Evolutionary conservation across 1,139 yeast genomes (phyloP).

Genomic region (Spathaspora sp.): DNA sequence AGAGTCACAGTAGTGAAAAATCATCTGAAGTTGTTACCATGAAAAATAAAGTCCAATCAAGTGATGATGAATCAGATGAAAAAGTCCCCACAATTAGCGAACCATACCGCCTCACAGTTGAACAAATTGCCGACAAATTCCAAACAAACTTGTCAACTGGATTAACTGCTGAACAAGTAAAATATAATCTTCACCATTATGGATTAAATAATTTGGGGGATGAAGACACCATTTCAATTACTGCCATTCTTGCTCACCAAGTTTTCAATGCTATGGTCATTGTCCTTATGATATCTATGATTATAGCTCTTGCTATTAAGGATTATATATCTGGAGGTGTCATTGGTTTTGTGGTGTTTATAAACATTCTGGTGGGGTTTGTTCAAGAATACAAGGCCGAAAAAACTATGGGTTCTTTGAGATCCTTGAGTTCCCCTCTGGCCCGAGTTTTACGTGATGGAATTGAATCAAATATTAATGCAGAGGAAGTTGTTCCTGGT

Average conservation of each 20-base stretch:
- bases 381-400: constrained; percentile 74
- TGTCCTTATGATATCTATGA: constrained; percentile 71
- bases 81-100: constrained; percentile 15
- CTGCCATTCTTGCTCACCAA: constrained; percentile 64
- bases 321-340: constrained; percentile 89
- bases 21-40: constrained; percentile 1
- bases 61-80: neutral
- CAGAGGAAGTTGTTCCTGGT: constrained; percentile 76
- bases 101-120: constrained; percentile 34
- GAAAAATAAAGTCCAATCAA: neutral
- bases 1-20: constrained; percentile 14
- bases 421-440: constrained; percentile 68
- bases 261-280: constrained; percentile 79
- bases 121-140: constrained; percentile 35
- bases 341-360: constrained; percentile 64
- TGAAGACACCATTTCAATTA: constrained; percentile 55
- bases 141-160: constrained; percentile 47
- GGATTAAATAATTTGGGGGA: constrained; percentile 68
- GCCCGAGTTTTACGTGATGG: constrained; percentile 72
- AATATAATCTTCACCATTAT: constrained; percentile 22
- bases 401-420: constrained; percentile 76
- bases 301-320: constrained; percentile 69
- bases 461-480: constrained; percentile 55
- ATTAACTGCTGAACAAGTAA: constrained; percentile 39
- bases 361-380: constrained; percentile 70